A percentile compares a stretch with the other conserved stretches of the same genome.
phyloP scores from a whole-genome alignment of 371 early-diverging fungal species.

The Mucor ambiguus region DNA sequence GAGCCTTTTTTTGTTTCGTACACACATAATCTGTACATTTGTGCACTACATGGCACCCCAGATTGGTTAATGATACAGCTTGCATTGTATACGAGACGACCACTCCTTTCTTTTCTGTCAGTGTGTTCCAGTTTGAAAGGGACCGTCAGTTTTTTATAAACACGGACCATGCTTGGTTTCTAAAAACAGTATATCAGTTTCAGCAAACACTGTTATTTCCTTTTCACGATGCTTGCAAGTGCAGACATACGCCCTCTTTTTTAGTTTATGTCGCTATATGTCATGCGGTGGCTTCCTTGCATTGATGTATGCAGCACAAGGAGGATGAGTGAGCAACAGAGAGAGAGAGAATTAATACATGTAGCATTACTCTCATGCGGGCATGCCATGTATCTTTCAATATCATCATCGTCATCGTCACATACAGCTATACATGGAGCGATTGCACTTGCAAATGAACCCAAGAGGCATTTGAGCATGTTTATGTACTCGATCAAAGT shows the following conservation, averaged over 20 bases:
- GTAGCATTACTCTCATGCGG: background rate
- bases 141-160: background rate
- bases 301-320: background rate
- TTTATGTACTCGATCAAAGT: background rate
- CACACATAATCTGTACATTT: background rate
- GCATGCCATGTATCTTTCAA: background rate
- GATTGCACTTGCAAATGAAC: background rate
- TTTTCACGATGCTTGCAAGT: background rate
- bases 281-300: constrained; percentile 14
- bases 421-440: background rate
- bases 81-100: background rate
- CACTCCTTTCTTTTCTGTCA: background rate
- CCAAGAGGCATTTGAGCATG: background rate
- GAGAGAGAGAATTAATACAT: background rate
- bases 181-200: background rate
- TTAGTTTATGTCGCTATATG: constrained; percentile 4
- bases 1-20: background rate
- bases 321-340: background rate
- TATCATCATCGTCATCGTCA: background rate
- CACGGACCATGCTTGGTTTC: background rate
- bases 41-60: constrained; percentile 6
- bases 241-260: background rate
- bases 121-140: background rate
- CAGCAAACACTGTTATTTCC: background rate
- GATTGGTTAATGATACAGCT: constrained; percentile 12